Evolutionary conservation across 1,284 basidiomycete species (phyloP), one percentile per base, ranked within the genome.

Genomic region (Papiliotrema fonsecae): DNA sequence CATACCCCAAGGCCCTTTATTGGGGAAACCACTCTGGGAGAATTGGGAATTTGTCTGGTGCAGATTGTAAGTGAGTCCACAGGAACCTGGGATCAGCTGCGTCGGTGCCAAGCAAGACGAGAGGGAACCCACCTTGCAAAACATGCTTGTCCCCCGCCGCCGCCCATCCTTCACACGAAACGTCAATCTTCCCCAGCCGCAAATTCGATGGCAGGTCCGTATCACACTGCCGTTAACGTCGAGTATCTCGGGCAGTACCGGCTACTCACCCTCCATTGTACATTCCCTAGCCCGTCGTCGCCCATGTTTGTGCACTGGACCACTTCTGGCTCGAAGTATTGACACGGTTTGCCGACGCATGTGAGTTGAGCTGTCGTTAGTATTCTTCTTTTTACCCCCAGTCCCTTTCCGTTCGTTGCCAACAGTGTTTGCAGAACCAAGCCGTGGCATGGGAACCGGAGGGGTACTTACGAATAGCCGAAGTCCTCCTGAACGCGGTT

Each of bases 151-250:
- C 91, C 1, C 87, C 86, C 0, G 89, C 79, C 24, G 78, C 74
- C 30, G 78, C 79, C 83, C 85, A 97, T 10, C 92, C 91, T 75
- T 97, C 92, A 62, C 92, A 97, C 19, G 82, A 84, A 1, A 97
- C 85, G 52, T 83, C 79, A 0, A 94, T 83, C 49, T 82, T 78
- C 7, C 92, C 92, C 51, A 97, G 84, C 14, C 88, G 77, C 47
- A 93, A 68, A 2, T 81, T 77, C 37, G 83, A 81, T 2, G 91
- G 91, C 9, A 97, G 76, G 65, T 97, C 91, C 6, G 91, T 87
- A 66, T 89, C 83, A 69, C 92, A 97, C 84, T 89, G 53, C 41
- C 13, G 11, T 22, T 28, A 26, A 41, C 13, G n/a, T 9, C 16
- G 37, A 21, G 38, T 28, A n/a, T 28, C 13, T 22, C 6, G 21